A percentile compares a stretch with the other conserved stretches of the same genome.
phyloP scores from a whole-genome alignment of 1,284 basidiomycete genomes.

The Trichosporon asahii region DNA sequence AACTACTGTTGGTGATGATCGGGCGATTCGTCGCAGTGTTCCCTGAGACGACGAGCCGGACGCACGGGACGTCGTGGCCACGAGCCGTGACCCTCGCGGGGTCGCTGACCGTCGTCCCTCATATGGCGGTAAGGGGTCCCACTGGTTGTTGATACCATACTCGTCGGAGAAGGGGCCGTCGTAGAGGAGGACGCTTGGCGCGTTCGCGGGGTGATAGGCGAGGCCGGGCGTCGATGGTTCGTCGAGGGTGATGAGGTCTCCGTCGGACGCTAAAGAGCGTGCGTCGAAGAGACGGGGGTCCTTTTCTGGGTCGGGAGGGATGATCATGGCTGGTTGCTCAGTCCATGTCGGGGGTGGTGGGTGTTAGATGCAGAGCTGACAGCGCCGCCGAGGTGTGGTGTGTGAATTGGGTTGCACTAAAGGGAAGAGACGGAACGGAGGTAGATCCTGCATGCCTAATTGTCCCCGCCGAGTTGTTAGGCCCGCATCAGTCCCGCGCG shows the following conservation, averaged over 20 bases:
- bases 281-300: slow-evolving; percentile 42
- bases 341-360: slow-evolving; percentile 7
- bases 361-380: slow-evolving; percentile 5
- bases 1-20: slow-evolving; percentile 12
- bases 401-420: slow-evolving; percentile 9
- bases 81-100: slow-evolving; percentile 6
- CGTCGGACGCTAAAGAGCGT: slow-evolving; percentile 15
- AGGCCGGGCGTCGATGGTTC: slow-evolving; percentile 20
- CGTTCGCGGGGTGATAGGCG: slow-evolving; percentile 19
- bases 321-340: slow-evolving; percentile 41
- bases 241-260: slow-evolving; percentile 14
- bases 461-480: neutral
- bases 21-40: slow-evolving; percentile 14
- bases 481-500: neutral
- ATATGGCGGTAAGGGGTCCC: slow-evolving; percentile 45
- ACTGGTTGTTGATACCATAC: slow-evolving; percentile 21
- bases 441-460: slow-evolving; percentile 4
- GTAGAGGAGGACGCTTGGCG: slow-evolving; percentile 15
- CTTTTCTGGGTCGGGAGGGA: slow-evolving; percentile 52
- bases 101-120: slow-evolving; percentile 20
- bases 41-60: neutral
- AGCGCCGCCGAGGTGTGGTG: neutral
- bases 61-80: slow-evolving; percentile 3
- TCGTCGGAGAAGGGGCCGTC: slow-evolving; percentile 26
- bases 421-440: slow-evolving; percentile 6